Evolutionary conservation across 306 rosid species (phyloP).

Genomic region (Acacia confusa): DNA sequence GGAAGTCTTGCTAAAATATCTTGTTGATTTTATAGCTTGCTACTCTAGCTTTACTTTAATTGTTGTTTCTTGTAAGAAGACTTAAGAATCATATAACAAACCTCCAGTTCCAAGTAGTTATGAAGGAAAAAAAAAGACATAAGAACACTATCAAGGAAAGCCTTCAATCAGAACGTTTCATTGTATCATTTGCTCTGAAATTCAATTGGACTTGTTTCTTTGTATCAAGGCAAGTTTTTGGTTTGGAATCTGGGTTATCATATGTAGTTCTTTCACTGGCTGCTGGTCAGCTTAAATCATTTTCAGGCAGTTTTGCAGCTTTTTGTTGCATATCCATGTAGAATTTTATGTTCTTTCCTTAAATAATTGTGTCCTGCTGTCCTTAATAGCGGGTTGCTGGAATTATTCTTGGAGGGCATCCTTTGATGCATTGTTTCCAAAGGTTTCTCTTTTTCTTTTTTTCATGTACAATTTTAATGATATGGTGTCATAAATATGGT

Average conservation of each 20-base stretch:
- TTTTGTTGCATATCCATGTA: not conserved
- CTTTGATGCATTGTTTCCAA: conserved; percentile 16
- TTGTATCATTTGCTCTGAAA: not conserved
- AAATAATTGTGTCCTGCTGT: conserved; percentile 13
- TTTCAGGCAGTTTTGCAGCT: not conserved
- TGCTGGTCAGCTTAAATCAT: not conserved
- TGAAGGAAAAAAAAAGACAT: no score
- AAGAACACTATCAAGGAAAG: no score
- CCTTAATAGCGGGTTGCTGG: conserved; percentile 31
- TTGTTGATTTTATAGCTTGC: no score
- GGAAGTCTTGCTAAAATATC: no score
- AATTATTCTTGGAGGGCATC: conserved; percentile 31
- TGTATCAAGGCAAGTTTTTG: not conserved
- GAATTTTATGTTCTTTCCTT: not conserved
- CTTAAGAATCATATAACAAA: no score
- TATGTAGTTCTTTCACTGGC: not conserved
- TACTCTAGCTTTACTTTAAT: no score
- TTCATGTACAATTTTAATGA: not conserved
- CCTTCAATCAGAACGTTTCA: not conserved
- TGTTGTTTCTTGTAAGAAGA: no score
- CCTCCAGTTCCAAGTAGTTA: no score
- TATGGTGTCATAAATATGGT: not conserved
- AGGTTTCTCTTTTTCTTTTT: conserved; percentile 36
- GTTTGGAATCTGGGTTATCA: not conserved
- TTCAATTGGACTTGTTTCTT: not conserved